These are phyloP conservation scores for Myxozyma sirexii DNA, from an alignment of 805 yeast species.

Conservation along the genomic window DNA sequence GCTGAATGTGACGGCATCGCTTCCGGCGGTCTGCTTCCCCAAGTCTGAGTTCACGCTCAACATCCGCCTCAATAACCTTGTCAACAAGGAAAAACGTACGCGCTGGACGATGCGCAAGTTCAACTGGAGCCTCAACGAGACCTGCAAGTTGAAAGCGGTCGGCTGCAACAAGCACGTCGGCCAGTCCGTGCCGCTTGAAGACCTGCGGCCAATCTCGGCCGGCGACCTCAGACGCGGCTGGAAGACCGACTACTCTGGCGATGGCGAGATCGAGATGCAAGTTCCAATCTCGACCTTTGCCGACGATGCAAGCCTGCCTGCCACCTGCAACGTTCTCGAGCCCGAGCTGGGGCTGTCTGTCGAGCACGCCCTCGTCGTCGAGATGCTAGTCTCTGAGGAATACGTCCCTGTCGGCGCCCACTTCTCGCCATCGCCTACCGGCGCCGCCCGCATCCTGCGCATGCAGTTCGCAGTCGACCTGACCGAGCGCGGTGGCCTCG, in stretches of 20 bases:
- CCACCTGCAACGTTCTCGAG: constrained; percentile 78
- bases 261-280: constrained; percentile 74
- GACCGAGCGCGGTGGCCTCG: constrained; percentile 91
- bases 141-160: constrained; percentile 59
- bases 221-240: constrained; percentile 91
- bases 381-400: constrained; percentile 95
- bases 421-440: constrained; percentile 62
- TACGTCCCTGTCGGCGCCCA: constrained; percentile 46
- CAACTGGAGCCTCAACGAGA: constrained; percentile 87
- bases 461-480: constrained; percentile 88
- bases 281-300: constrained; percentile 40
- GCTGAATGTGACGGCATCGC: constrained; percentile 79
- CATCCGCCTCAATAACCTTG: constrained; percentile 65
- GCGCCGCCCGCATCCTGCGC: constrained; percentile 89
- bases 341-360: constrained; percentile 77
- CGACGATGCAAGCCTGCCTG: constrained; percentile 10
- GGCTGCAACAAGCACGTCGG: constrained; percentile 50
- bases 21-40: constrained; percentile 90
- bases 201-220: constrained; percentile 67
- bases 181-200: constrained; percentile 50
- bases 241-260: constrained; percentile 85
- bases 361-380: constrained; percentile 75
- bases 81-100: constrained; percentile 41
- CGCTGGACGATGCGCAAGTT: constrained; percentile 94
- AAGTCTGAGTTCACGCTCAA: constrained; percentile 84